Conservation (phyloP, 2,329 filamentous ascomycete species). For the Mariannaea elegans region DNA sequence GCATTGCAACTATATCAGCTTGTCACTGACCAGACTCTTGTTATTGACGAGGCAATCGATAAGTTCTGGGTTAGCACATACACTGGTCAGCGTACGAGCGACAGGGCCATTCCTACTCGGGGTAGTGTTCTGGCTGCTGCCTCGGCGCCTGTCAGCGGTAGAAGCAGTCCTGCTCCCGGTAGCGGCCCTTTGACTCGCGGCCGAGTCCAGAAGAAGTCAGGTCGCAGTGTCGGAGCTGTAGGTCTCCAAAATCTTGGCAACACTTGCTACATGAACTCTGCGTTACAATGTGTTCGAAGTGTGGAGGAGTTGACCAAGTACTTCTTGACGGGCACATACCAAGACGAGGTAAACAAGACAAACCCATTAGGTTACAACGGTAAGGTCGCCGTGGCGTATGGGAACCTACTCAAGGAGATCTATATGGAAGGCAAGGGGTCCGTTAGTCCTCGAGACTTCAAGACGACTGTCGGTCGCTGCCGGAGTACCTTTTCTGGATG, state of each 20-base stretch:
- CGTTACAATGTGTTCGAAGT: constrained; percentile 91
- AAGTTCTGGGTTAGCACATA: constrained; percentile 67
- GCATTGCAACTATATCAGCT: constrained; percentile 74
- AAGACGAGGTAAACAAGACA: constrained; percentile 81
- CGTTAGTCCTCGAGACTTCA: constrained; percentile 83
- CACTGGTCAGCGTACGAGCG: constrained; percentile 45
- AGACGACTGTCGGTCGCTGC: constrained; percentile 80
- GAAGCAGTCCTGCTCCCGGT: constrained; percentile 72
- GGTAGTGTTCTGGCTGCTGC: constrained; percentile 37
- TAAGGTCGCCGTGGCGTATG: constrained; percentile 86
- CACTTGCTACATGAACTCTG: constrained; percentile 99
- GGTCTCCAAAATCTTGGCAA: constrained; percentile 93
- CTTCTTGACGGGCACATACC: constrained; percentile 80
- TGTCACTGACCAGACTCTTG: constrained; percentile 76
- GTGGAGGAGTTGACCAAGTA: constrained; percentile 94
- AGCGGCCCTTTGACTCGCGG: constrained; percentile 74
- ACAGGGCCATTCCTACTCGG: constrained; percentile 49
- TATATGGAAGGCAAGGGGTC: constrained; percentile 77
- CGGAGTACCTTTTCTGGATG: constrained; percentile 91
- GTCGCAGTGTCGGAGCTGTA: constrained; percentile 77
- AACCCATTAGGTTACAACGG: constrained; percentile 90
- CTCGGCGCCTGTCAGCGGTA: constrained; percentile 60
- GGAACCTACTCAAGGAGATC: constrained; percentile 77
- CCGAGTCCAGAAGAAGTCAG: constrained; percentile 73
- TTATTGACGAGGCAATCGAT: constrained; percentile 82